Evolutionary conservation across 1,284 basidiomycete species (phyloP).

Genomic region (Sporisorium exsertum): DNA sequence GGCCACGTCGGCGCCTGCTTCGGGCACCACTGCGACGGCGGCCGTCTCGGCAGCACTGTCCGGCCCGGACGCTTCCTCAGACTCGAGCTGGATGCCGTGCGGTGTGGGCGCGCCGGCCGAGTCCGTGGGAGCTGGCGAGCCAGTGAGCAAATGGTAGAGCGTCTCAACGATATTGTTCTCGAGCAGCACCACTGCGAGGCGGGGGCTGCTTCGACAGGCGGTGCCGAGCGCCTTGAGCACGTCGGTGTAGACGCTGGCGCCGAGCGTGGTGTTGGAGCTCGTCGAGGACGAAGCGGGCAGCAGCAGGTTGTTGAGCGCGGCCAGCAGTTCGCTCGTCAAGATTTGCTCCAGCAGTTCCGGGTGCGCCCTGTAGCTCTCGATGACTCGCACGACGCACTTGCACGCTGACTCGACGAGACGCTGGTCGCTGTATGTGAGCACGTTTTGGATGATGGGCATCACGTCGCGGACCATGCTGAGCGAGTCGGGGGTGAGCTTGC

Average conservation of each 20-base stretch:
- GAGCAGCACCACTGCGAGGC: constrained; percentile 58
- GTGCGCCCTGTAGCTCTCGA: constrained; percentile 58
- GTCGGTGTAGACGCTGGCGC: constrained; percentile 58
- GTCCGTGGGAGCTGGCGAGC: constrained; percentile 55
- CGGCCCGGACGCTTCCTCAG: constrained; percentile 29
- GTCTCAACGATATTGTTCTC: constrained; percentile 66
- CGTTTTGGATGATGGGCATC: constrained; percentile 64
- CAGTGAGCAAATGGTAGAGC: constrained; percentile 65
- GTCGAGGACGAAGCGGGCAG: constrained; percentile 46
- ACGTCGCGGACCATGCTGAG: constrained; percentile 55
- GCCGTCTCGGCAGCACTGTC: constrained; percentile 42
- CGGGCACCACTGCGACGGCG: constrained; percentile 44
- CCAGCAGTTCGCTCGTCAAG: constrained; percentile 49
- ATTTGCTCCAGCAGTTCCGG: constrained; percentile 63
- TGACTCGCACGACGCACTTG: constrained; percentile 61
- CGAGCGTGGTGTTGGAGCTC: constrained; percentile 53
- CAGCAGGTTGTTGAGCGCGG: constrained; percentile 59
- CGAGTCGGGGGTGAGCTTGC: constrained; percentile 56
- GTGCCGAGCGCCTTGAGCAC: constrained; percentile 62
- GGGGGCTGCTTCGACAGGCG: constrained; percentile 58
- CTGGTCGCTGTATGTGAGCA: constrained; percentile 64
- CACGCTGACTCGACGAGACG: constrained; percentile 67
- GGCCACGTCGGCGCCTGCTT: constrained; percentile 19
- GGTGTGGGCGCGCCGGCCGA: constrained; percentile 13
- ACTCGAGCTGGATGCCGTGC: constrained; percentile 45